Evolutionary conservation across 805 yeast species (phyloP).

Genomic region (Spencermartinsiella europaea): DNA sequence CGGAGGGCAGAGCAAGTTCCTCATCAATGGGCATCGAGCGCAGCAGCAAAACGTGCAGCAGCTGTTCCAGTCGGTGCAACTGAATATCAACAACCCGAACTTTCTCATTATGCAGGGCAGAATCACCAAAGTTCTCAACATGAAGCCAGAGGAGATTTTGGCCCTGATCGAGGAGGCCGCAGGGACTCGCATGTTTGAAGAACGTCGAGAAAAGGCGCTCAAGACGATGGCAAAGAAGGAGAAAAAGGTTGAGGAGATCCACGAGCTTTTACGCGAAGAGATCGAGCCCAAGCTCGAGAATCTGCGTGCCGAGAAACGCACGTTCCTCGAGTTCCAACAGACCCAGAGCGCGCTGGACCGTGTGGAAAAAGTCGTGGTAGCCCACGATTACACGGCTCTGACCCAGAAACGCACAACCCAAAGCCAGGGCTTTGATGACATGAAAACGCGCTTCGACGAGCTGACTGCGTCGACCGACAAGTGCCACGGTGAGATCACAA

Average conservation of each 20-base stretch:
- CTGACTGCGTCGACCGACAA: conserved; percentile 43
- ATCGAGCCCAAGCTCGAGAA: conserved; percentile 88
- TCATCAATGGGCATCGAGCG: conserved; percentile 94
- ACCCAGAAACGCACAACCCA: conserved; percentile 40
- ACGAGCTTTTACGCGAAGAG: conserved; percentile 70
- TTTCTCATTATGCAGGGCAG: conserved; percentile 98
- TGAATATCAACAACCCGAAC: conserved; percentile 94
- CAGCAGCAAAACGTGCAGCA: conserved; percentile 89
- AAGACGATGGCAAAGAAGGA: conserved; percentile 90
- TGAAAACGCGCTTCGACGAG: conserved; percentile 29
- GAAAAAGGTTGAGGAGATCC: conserved; percentile 71
- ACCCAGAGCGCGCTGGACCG: conserved; percentile 77
- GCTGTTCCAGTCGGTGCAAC: conserved; percentile 88
- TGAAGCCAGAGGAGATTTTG: conserved; percentile 88
- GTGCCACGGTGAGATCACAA: conserved; percentile 49
- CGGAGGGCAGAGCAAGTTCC: conserved; percentile 88
- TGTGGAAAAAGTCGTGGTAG: conserved; percentile 64
- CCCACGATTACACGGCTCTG: conserved; percentile 59
- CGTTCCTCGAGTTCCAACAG: conserved; percentile 80
- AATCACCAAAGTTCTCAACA: conserved; percentile 92
- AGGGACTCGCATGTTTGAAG: conserved; percentile 94
- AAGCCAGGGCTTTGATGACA: conserved; percentile 24
- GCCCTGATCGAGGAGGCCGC: conserved; percentile 97
- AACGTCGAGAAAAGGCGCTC: conserved; percentile 84
- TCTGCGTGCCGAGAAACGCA: conserved; percentile 72